Base-by-base conservation (phyloP, 495 filamentous ascomycete species). In the Daldinia grandis region DNA sequence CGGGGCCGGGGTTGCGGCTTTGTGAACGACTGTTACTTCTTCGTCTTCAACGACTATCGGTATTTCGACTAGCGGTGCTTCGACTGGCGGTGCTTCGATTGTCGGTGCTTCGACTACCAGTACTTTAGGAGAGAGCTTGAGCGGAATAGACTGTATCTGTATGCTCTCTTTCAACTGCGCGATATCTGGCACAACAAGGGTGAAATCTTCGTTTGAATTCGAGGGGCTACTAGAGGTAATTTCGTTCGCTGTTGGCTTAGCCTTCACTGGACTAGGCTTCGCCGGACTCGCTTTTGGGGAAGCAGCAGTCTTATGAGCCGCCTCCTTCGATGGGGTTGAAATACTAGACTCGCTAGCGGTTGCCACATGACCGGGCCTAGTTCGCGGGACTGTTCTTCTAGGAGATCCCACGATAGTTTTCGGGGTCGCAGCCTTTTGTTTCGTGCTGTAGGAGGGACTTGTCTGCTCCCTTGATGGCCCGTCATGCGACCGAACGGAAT, bases 401-500 rank as follows among this genome's bases (percentile, higher is more conserved):
- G 82, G 82, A 19, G 81, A 82, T 25, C 77, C 67, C 42, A 74
- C 68, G 64, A 80, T 78, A 15, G 76, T 65, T 67, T 81, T 84
- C 3, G 82, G 78, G 14, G 79, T 84, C 19, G 74, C 73, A 10
- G 79, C 68, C 55, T 80, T 83, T 2, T 77, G 61, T 30, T 76
- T 81, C 31, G 60, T 44, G 19, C 40, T 71, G 9, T 78, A 75
- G 21, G 80, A 65, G 10, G 81, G 82, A 62, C 82, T 85, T 3
- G 77, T 58, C 25, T 79, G 78, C 70, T 85, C 82, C 0, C 53
- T 53, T 0, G 81, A 81, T 3, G 80, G 77, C 12, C 76, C 78
- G 30, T 84, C 82, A 47, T 83, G 80, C 15, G 76, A 74, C 64
- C 86, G 74, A n/a, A 87, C 83, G 10, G 86, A 88, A 71, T 88